These are phyloP conservation scores for Tetracladium marchalianum DNA, from an alignment of 495 filamentous ascomycete species.

Conservation along the genomic window DNA sequence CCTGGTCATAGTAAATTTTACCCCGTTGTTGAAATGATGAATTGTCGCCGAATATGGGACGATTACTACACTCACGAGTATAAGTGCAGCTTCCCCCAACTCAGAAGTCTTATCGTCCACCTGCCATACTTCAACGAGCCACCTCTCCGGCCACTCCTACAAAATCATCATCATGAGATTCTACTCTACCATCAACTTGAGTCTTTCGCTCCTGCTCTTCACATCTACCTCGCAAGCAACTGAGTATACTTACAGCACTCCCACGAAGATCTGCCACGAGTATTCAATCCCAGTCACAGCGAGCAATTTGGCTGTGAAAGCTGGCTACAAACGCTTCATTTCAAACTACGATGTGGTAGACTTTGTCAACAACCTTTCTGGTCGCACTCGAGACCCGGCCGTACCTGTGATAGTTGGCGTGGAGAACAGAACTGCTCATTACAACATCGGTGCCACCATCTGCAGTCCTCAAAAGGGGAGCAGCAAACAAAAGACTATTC, in stretches of 20 bases:
- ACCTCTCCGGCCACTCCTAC: background rate
- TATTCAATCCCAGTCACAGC: constrained; percentile 1
- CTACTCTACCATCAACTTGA: background rate
- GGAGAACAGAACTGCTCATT: background rate
- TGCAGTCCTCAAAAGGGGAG: background rate
- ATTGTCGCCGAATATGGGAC: too few relatives aligned
- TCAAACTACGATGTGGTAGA: constrained; percentile 2
- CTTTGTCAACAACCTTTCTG: background rate
- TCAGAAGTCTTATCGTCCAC: too few relatives aligned
- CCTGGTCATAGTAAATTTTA: too few relatives aligned
- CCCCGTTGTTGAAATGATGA: too few relatives aligned
- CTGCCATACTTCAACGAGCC: too few relatives aligned
- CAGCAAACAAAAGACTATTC: constrained; percentile 1
- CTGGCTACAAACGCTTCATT: background rate
- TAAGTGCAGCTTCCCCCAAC: too few relatives aligned
- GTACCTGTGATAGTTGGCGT: background rate
- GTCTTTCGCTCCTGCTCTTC: background rate
- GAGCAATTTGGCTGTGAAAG: background rate
- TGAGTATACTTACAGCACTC: background rate
- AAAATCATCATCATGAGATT: background rate
- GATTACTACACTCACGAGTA: too few relatives aligned
- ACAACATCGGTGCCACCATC: constrained; percentile 1
- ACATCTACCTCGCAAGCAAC: background rate
- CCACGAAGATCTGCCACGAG: background rate
- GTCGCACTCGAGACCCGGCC: background rate